These are phyloP conservation scores for Nothopassalora personata DNA, from an alignment of 2,329 filamentous ascomycete species.

Conservation along the genomic window DNA sequence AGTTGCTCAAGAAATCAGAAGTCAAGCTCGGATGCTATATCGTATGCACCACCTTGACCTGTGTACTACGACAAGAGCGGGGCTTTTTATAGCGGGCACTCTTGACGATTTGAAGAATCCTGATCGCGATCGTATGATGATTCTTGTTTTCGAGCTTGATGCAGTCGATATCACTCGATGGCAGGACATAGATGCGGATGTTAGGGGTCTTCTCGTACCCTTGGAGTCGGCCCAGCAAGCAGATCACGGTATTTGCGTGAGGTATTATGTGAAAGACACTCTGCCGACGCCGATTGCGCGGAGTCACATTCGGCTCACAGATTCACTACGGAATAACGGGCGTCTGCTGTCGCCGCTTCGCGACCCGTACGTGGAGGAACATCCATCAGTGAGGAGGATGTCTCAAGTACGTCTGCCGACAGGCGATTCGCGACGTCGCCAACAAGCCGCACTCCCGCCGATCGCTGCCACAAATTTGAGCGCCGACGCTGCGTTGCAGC, in stretches of 20 bases:
- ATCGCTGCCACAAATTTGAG: neutral
- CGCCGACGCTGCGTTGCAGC: neutral
- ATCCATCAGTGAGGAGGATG: neutral
- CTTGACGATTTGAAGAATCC: neutral
- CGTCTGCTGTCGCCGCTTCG: neutral
- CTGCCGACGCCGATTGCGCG: neutral
- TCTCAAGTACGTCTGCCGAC: neutral
- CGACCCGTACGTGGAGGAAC: neutral
- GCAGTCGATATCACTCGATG: neutral
- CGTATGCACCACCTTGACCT: neutral
- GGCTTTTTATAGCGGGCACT: conserved; percentile 7
- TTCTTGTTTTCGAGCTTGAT: conserved; percentile 12
- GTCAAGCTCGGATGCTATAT: neutral
- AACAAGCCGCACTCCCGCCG: neutral
- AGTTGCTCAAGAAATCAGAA: neutral
- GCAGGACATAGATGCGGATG: conserved; percentile 1
- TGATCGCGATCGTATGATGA: conserved; percentile 7
- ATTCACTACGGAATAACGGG: neutral
- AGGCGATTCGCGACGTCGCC: neutral
- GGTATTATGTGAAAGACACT: neutral
- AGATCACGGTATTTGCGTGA: neutral
- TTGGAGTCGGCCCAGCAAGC: neutral
- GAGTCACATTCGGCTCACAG: neutral
- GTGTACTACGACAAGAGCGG: neutral
- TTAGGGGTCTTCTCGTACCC: neutral